These are phyloP conservation scores for Mycogone perniciosa DNA, from an alignment of 2,329 filamentous ascomycete species.

Conservation along the genomic window DNA sequence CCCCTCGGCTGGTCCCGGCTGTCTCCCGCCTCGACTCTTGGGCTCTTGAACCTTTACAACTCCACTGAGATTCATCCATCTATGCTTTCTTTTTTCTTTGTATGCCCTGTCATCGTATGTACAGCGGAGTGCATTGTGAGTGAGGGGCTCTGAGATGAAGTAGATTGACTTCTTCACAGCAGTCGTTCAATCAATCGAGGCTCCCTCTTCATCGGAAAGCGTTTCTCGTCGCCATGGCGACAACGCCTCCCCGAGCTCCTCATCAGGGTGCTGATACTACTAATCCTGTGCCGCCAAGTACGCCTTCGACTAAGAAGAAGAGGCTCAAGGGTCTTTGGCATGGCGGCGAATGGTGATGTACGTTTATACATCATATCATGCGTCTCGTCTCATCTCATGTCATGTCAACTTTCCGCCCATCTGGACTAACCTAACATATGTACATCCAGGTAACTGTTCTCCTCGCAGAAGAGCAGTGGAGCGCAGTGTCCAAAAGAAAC, in stretches of 20 bases:
- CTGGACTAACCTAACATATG: constrained; percentile 3
- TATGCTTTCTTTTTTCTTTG: too few relatives aligned
- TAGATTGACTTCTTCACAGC: too few relatives aligned
- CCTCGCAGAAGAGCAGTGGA: constrained; percentile 32
- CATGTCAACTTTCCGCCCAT: background rate
- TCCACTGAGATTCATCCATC: too few relatives aligned
- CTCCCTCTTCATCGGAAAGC: background rate
- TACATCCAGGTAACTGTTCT: constrained; percentile 34
- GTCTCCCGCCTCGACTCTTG: too few relatives aligned
- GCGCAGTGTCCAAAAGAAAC: constrained; percentile 32
- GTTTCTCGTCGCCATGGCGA: constrained; percentile 1
- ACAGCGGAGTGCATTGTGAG: too few relatives aligned
- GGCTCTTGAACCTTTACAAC: too few relatives aligned
- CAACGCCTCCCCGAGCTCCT: constrained; percentile 2
- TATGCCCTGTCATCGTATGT: too few relatives aligned
- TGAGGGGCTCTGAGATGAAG: too few relatives aligned
- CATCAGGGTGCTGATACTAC: background rate
- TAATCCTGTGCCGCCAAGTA: constrained; percentile 8
- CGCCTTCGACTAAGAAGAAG: constrained; percentile 24
- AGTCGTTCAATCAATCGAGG: background rate
- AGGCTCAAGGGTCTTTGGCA: constrained; percentile 28
- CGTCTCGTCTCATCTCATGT: background rate
- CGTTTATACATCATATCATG: constrained; percentile 12
- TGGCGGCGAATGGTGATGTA: constrained; percentile 33
- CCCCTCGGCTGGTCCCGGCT: too few relatives aligned